Conservation (phyloP, 2,329 filamentous ascomycete genomes). For the Graphium sp. region DNA sequence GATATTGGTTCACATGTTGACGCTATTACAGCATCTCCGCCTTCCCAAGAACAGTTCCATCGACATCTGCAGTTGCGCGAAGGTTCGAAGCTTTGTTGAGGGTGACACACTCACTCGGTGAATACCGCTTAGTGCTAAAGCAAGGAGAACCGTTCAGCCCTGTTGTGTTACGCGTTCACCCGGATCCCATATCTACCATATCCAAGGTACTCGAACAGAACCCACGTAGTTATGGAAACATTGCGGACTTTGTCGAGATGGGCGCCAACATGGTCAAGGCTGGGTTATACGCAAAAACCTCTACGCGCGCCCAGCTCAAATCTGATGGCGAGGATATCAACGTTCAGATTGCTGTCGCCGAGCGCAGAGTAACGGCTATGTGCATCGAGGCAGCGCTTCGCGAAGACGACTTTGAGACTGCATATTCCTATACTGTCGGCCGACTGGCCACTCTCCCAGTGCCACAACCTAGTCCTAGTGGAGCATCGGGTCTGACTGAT, state of each 20-base stretch:
- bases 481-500: constrained; percentile 20
- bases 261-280: constrained; percentile 49
- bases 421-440: constrained; percentile 68
- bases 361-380: constrained; percentile 60
- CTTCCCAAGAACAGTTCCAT: constrained; percentile 40
- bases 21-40: constrained; percentile 34
- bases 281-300: constrained; percentile 18
- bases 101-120: constrained; percentile 59
- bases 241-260: constrained; percentile 57
- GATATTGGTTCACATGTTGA: constrained; percentile 8
- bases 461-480: too few relatives aligned
- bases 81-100: constrained; percentile 47
- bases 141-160: constrained; percentile 69
- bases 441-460: too few relatives aligned
- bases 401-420: constrained; percentile 72
- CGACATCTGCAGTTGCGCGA: constrained; percentile 29
- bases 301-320: neutral
- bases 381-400: constrained; percentile 60
- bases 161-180: constrained; percentile 59
- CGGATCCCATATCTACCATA: constrained; percentile 58
- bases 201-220: constrained; percentile 64
- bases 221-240: constrained; percentile 51
- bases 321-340: constrained; percentile 9
- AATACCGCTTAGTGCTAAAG: constrained; percentile 62
- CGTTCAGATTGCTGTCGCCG: constrained; percentile 22